Conservation (phyloP, 345 rosid species). For the Gossypium longicalyx region DNA sequence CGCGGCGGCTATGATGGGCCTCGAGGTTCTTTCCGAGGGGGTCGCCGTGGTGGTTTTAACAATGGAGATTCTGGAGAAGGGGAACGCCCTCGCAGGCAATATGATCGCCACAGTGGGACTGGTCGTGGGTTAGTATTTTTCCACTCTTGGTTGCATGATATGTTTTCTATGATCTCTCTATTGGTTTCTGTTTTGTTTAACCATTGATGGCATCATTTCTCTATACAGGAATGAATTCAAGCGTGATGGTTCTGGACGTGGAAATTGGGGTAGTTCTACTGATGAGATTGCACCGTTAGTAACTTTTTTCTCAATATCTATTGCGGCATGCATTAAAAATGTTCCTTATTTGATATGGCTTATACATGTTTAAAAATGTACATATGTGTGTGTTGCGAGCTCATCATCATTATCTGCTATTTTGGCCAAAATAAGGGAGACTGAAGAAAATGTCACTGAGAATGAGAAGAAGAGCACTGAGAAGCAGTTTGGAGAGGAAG, state of each 20-base stretch:
- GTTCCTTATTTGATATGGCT: background rate
- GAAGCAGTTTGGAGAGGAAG: conserved; percentile 62
- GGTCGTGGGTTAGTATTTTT: conserved; percentile 76
- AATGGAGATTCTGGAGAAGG: conserved; percentile 64
- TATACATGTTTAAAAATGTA: background rate
- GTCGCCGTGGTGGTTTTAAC: conserved; percentile 65
- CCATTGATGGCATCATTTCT: background rate
- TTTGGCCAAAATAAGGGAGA: conserved; percentile 42
- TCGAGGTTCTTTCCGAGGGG: conserved; percentile 66
- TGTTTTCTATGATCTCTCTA: background rate
- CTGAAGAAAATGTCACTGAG: conserved; percentile 54
- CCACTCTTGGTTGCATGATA: too few species aligned
- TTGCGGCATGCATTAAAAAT: background rate
- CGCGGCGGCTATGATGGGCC: conserved; percentile 43
- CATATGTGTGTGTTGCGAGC: background rate
- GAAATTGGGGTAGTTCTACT: conserved; percentile 85
- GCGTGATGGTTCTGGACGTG: conserved; percentile 89
- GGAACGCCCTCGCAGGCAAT: conserved; percentile 58
- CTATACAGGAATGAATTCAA: conserved; percentile 63
- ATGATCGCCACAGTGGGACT: conserved; percentile 85
- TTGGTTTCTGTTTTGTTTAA: too few species aligned
- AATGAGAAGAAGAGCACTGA: conserved; percentile 50
- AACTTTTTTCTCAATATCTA: background rate
- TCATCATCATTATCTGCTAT: background rate
- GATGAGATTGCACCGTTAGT: conserved; percentile 76